These are phyloP conservation scores for Psilocybe mexicana DNA, from an alignment of 1,284 basidiomycete genomes.

Conservation along the genomic window DNA sequence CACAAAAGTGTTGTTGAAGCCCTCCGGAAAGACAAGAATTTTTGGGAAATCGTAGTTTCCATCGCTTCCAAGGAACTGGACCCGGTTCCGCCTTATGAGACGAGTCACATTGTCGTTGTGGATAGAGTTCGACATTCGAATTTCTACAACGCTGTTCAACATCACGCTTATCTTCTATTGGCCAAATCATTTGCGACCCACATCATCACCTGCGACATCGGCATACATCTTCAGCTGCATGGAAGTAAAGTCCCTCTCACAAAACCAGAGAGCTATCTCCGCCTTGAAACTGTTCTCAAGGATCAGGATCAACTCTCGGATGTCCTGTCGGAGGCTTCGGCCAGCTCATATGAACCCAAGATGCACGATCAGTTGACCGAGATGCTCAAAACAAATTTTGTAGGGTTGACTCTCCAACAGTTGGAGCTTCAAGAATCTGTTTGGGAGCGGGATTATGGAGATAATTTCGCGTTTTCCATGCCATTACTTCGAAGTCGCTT, in stretches of 20 bases:
- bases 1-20: slow-evolving; percentile 63
- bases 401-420: slow-evolving; percentile 59
- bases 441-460: slow-evolving; percentile 77
- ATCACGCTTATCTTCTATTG: slow-evolving; percentile 69
- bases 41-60: slow-evolving; percentile 66
- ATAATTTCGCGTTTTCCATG: slow-evolving; percentile 73
- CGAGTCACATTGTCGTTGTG: slow-evolving; percentile 42
- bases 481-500: slow-evolving; percentile 55
- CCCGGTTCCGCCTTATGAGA: slow-evolving; percentile 63
- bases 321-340: slow-evolving; percentile 64
- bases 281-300: slow-evolving; percentile 57
- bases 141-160: slow-evolving; percentile 60
- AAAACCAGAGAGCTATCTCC: slow-evolving; percentile 59
- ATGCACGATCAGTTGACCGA: slow-evolving; percentile 61
- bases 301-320: slow-evolving; percentile 62
- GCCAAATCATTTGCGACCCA: slow-evolving; percentile 77
- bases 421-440: slow-evolving; percentile 64
- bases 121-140: slow-evolving; percentile 60
- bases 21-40: slow-evolving; percentile 52
- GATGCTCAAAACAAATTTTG: slow-evolving; percentile 48
- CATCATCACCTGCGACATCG: slow-evolving; percentile 72
- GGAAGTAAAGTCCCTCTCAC: slow-evolving; percentile 34
- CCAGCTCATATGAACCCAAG: slow-evolving; percentile 67
- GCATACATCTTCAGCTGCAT: slow-evolving; percentile 49
- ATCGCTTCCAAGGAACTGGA: slow-evolving; percentile 68